Evolutionary conservation across 2,329 filamentous ascomycete species (phyloP).

Genomic region (Colletotrichum sp.): DNA sequence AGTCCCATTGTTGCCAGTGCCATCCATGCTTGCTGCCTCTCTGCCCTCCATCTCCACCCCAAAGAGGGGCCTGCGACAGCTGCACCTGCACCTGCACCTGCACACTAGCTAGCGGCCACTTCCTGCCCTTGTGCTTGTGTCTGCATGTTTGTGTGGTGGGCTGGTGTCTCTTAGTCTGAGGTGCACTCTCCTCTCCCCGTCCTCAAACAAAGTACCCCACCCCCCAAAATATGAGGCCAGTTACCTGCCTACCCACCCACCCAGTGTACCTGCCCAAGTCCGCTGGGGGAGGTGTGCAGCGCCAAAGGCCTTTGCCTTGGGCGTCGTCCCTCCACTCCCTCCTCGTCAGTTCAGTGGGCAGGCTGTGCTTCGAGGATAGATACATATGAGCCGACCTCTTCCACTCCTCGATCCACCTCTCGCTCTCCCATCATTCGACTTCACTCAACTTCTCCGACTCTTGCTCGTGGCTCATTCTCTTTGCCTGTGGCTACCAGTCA

Average conservation of each 20-base stretch:
- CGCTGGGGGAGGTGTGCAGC: not conserved
- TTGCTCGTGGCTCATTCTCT: constrained; percentile 13
- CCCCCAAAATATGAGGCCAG: not conserved
- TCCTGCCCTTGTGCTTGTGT: constrained; percentile 17
- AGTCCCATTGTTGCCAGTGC: constrained; percentile 5
- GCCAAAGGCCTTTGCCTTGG: constrained; percentile 3
- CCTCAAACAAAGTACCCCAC: not conserved
- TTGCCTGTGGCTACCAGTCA: constrained; percentile 4
- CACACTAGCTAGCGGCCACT: constrained; percentile 3
- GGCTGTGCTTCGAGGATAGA: constrained; percentile 24
- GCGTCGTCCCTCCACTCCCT: not conserved
- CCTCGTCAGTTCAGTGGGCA: constrained; percentile 15
- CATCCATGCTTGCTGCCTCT: constrained; percentile 14
- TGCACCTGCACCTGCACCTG: constrained; percentile 9
- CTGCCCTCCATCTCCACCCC: constrained; percentile 11
- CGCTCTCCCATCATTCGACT: constrained; percentile 22
- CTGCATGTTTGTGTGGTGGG: constrained; percentile 6
- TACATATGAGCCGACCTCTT: constrained; percentile 25
- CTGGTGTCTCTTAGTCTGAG: not conserved
- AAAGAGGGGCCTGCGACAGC: not conserved
- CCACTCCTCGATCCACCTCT: constrained; percentile 18
- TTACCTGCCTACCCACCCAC: not conserved
- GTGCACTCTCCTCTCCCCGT: not conserved
- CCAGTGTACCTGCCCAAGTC: not conserved
- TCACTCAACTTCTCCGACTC: constrained; percentile 17